phyloP scores from a whole-genome alignment of 805 yeast species.

The Candida pseudoglaebosa region DNA sequence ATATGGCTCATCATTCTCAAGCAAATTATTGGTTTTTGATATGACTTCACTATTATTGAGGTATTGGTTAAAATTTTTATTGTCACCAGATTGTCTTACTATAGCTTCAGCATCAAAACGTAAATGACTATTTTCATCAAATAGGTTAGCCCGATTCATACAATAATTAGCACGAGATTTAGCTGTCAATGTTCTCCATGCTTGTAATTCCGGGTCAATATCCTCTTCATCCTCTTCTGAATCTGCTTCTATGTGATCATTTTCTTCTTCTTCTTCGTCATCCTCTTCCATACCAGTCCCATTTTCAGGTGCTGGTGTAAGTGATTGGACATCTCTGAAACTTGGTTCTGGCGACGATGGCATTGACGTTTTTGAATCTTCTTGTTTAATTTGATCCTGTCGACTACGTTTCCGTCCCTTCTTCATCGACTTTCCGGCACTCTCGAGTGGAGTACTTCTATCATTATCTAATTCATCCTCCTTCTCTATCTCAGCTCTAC shows the following conservation, averaged over 20 bases:
- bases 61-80: slow-evolving; percentile 57
- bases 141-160: slow-evolving; percentile 60
- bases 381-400: slow-evolving; percentile 31
- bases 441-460: slow-evolving; percentile 19
- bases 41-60: slow-evolving; percentile 35
- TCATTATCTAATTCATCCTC: slow-evolving; percentile 44
- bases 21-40: slow-evolving; percentile 39
- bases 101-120: slow-evolving; percentile 69
- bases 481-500: slow-evolving; percentile 64
- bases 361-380: slow-evolving; percentile 14
- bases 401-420: slow-evolving; percentile 40
- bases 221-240: slow-evolving; percentile 55
- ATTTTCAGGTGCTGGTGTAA: slow-evolving; percentile 10
- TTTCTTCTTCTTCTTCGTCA: slow-evolving; percentile 9
- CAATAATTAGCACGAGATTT: slow-evolving; percentile 75
- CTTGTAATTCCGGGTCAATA: slow-evolving; percentile 69
- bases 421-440: slow-evolving; percentile 35
- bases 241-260: slow-evolving; percentile 25
- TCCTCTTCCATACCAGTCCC: slow-evolving; percentile 6
- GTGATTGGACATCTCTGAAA: slow-evolving; percentile 5
- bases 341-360: slow-evolving; percentile 10
- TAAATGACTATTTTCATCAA: slow-evolving; percentile 51
- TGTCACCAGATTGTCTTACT: slow-evolving; percentile 58
- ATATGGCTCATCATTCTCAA: slow-evolving; percentile 59
- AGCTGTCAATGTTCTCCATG: slow-evolving; percentile 83